Evolutionary conservation across 2,329 filamentous ascomycete species (phyloP).

Genomic region (Zasmidium cellare): DNA sequence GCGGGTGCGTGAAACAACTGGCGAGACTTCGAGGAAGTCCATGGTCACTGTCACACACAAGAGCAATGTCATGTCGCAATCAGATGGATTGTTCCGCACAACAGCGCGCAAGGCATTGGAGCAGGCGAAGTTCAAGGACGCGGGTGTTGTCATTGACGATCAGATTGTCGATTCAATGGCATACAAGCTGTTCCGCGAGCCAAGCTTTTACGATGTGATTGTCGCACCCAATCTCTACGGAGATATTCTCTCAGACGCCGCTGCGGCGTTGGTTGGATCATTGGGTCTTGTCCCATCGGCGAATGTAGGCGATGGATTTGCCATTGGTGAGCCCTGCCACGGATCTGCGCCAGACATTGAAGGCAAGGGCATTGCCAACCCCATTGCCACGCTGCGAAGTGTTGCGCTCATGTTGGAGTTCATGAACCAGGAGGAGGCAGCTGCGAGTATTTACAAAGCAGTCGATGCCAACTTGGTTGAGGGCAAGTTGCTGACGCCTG

Average conservation of each 20-base stretch:
- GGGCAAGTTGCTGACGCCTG: conserved; percentile 78
- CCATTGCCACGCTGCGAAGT: conserved; percentile 89
- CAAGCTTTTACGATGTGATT: conserved; percentile 92
- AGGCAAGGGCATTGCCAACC: conserved; percentile 90
- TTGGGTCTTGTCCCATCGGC: conserved; percentile 91
- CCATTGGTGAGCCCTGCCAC: conserved; percentile 97
- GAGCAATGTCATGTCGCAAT: conserved; percentile 94
- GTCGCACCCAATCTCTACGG: conserved; percentile 97
- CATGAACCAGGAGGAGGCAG: conserved; percentile 80
- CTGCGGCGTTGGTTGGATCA: conserved; percentile 87
- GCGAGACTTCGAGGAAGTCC: conserved; percentile 63
- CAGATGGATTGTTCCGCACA: conserved; percentile 90
- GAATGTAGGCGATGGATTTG: conserved; percentile 91
- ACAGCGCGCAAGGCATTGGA: conserved; percentile 74
- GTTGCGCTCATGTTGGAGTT: conserved; percentile 97
- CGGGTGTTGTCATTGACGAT: conserved; percentile 72
- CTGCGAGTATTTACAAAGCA: conserved; percentile 84
- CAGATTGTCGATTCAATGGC: conserved; percentile 99
- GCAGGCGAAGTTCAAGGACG: conserved; percentile 60
- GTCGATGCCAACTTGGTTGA: conserved; percentile 89
- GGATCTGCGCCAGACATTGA: conserved; percentile 94
- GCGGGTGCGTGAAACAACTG: conserved; percentile 67
- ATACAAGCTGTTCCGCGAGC: conserved; percentile 98
- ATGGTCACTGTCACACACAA: conserved; percentile 98
- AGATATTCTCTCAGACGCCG: conserved; percentile 93